Evolutionary conservation across 345 rosid species (phyloP).

Genomic region (Nephelium lappaceum): DNA sequence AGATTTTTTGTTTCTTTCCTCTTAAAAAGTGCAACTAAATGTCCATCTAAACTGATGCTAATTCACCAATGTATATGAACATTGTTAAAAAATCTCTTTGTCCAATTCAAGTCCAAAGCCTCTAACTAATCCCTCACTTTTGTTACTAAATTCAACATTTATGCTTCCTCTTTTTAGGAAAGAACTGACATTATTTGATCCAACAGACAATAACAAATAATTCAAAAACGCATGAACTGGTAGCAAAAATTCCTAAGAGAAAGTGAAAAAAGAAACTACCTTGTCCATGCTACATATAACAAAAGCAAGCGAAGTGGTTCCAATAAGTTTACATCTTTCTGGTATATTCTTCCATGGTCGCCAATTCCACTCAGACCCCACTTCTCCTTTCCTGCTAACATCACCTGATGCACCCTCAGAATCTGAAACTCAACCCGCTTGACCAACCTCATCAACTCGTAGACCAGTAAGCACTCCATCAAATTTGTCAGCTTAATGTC

Average conservation of each 20-base stretch:
- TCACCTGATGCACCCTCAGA: conserved; percentile 19
- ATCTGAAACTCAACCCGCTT: conserved; percentile 21
- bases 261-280: conserved; percentile 39
- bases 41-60: not conserved
- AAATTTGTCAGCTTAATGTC: conserved; percentile 24
- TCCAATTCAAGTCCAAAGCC: not conserved
- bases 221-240: not conserved
- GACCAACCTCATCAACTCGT: conserved; percentile 39
- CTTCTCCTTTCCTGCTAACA: conserved; percentile 29
- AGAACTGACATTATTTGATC: not conserved
- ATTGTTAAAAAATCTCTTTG: not conserved
- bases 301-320: conserved; percentile 87
- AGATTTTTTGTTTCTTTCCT: not conserved
- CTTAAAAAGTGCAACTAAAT: too few relatives aligned
- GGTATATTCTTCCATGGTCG: conserved; percentile 54
- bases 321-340: conserved; percentile 74
- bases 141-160: not conserved
- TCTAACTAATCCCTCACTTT: not conserved
- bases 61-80: not conserved
- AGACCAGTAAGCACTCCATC: conserved; percentile 33
- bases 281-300: conserved; percentile 96
- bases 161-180: not conserved
- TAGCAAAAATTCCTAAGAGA: conserved; percentile 13
- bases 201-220: not conserved
- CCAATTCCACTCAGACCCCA: conserved; percentile 39